A percentile compares a stretch with the other conserved stretches of the same genome.
These are phyloP conservation scores for Nymphaea colorata DNA, from an alignment of 164 flowering plant species.

Conservation along the genomic window DNA sequence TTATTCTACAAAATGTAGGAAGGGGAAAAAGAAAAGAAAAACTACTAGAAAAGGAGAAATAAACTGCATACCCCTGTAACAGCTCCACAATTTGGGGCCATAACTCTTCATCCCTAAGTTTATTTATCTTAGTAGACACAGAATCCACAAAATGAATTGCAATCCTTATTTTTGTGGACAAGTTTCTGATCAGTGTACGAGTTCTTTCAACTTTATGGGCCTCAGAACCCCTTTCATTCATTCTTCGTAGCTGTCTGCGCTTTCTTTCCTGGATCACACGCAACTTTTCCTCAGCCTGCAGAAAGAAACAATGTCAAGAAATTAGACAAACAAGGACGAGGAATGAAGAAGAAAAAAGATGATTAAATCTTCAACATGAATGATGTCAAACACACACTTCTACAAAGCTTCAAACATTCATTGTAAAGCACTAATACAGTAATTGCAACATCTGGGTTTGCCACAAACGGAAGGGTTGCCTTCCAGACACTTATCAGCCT, in stretches of 20 bases:
- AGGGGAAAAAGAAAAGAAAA: neutral
- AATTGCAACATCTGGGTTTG: too few species aligned
- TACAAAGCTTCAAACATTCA: too few species aligned
- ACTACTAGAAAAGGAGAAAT: neutral
- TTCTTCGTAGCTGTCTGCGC: slow-evolving; percentile 39
- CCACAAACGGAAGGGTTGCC: too few species aligned
- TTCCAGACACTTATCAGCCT: too few species aligned
- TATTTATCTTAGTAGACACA: slow-evolving; percentile 66
- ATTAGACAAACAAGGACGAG: neutral
- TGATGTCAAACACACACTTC: too few species aligned
- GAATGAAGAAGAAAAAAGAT: neutral
- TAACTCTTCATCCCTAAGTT: slow-evolving; percentile 86
- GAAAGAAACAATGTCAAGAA: slow-evolving; percentile 3
- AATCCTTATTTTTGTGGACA: slow-evolving; percentile 78
- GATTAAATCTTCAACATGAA: too few species aligned
- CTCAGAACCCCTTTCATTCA: slow-evolving; percentile 84
- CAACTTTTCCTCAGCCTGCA: slow-evolving; percentile 93
- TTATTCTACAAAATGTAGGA: too few species aligned
- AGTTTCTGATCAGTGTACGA: slow-evolving; percentile 38
- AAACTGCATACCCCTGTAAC: slow-evolving; percentile 60
- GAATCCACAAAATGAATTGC: slow-evolving; percentile 88
- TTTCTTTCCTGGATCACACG: slow-evolving; percentile 69
- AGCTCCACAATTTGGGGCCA: slow-evolving; percentile 81
- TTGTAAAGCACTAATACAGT: too few species aligned
- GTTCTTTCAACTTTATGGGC: slow-evolving; percentile 58